Conservation (phyloP, 1,284 basidiomycete species). For the Trametes polyzona region DNA sequence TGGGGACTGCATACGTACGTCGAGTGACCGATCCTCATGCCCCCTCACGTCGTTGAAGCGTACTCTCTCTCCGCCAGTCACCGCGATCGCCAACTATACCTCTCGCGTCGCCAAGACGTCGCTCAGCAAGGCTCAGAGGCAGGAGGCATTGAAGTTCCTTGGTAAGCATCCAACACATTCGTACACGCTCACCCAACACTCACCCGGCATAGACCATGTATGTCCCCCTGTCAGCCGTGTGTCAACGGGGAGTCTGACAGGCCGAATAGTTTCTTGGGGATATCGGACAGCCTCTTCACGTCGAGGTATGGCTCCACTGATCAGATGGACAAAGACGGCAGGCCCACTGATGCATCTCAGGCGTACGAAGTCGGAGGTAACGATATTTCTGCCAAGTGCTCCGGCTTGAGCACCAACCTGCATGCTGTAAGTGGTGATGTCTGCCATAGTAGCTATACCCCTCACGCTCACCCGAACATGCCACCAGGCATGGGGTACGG, state of each 20-base stretch:
- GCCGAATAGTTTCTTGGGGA: slow-evolving; percentile 37
- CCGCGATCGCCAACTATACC: slow-evolving; percentile 59
- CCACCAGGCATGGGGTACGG: slow-evolving; percentile 22
- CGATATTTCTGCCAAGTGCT: slow-evolving; percentile 35
- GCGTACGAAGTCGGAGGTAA: slow-evolving; percentile 34
- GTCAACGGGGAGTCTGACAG: too few relatives aligned
- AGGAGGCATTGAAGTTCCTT: slow-evolving; percentile 57
- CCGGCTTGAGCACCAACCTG: slow-evolving; percentile 46
- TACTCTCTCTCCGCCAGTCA: background rate
- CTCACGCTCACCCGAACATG: too few relatives aligned
- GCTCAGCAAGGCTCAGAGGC: slow-evolving; percentile 44
- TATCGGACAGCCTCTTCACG: slow-evolving; percentile 19
- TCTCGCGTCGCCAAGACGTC: slow-evolving; percentile 47
- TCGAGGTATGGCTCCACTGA: slow-evolving; percentile 27
- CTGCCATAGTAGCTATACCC: too few relatives aligned
- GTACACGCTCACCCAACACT: background rate
- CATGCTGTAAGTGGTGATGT: slow-evolving; percentile 47
- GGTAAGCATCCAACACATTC: slow-evolving; percentile 18
- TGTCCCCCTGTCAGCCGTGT: slow-evolving; percentile 34
- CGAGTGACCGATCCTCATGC: background rate
- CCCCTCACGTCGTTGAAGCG: too few relatives aligned
- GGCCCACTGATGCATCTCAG: too few relatives aligned
- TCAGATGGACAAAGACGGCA: too few relatives aligned
- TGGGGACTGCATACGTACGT: slow-evolving; percentile 16
- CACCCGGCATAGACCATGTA: background rate